Percentiles rank a stretch among this genome's conserved stretches.
phyloP scores from a whole-genome alignment of 352 stramenopile species.

The Phytophthora uliginosa region DNA sequence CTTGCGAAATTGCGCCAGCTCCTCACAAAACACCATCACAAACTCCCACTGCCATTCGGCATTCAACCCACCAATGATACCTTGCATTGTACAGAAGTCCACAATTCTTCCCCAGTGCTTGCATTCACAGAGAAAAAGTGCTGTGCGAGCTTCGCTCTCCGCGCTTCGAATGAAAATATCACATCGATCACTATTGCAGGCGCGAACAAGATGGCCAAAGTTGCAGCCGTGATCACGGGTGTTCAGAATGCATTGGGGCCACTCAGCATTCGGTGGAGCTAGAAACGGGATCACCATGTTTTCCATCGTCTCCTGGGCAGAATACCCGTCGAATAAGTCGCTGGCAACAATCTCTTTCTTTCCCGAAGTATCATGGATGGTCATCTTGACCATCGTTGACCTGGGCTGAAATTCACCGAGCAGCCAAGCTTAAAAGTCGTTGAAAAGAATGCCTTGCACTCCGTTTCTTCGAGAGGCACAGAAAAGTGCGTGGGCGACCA shows the following conservation, averaged over 20 bases:
- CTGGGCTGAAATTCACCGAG: neutral
- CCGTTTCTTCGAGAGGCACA: neutral
- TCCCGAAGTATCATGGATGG: neutral
- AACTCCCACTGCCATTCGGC: neutral
- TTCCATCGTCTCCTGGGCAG: neutral
- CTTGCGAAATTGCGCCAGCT: neutral
- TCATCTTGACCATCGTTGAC: neutral
- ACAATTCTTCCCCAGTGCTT: neutral
- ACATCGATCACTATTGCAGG: neutral
- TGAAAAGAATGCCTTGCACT: neutral
- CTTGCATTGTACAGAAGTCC: neutral
- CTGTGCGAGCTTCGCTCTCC: neutral
- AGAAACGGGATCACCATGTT: neutral
- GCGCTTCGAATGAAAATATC: neutral
- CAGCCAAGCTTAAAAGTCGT: neutral
- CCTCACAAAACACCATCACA: neutral
- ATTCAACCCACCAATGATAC: neutral
- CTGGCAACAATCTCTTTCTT: neutral
- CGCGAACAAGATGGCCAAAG: neutral
- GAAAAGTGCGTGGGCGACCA: neutral
- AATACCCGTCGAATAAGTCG: neutral
- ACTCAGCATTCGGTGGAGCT: slow-evolving; percentile 1
- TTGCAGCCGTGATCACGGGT: neutral
- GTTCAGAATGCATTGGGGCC: neutral
- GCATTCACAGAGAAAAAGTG: neutral